Percentiles rank a stretch among this genome's conserved stretches.
These are phyloP conservation scores for Erodium maritimum DNA, from an alignment of 345 rosid species.

Conservation along the genomic window DNA sequence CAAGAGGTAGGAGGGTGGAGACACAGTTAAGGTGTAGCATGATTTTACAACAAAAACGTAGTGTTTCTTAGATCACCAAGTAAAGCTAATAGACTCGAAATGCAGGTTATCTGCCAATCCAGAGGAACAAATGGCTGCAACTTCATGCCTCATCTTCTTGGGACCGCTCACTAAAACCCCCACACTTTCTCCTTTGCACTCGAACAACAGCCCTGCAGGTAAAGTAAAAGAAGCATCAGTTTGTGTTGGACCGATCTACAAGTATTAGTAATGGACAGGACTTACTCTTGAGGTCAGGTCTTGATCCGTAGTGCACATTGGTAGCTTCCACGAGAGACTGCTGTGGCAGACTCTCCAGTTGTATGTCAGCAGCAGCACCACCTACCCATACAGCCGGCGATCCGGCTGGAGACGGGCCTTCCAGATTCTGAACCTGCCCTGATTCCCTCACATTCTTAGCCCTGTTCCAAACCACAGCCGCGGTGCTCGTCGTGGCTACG, in stretches of 20 bases:
- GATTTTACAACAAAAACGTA: too few relatives aligned
- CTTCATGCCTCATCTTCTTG: conserved; percentile 44
- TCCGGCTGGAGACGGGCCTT: conserved; percentile 4
- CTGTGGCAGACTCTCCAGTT: conserved; percentile 48
- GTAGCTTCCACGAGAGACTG: conserved; percentile 38
- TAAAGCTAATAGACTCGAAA: conserved; percentile 53
- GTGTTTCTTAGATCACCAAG: conserved; percentile 29
- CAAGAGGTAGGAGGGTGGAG: too few relatives aligned
- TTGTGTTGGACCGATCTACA: too few relatives aligned
- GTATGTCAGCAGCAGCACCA: conserved; percentile 21
- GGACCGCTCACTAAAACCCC: conserved; percentile 62
- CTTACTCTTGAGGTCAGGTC: conserved; percentile 71
- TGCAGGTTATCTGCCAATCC: conserved; percentile 33
- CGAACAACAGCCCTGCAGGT: conserved; percentile 30
- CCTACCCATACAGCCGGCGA: conserved; percentile 11
- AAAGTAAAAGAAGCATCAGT: neutral
- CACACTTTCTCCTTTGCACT: conserved; percentile 28
- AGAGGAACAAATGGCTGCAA: conserved; percentile 39
- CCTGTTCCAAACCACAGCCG: conserved; percentile 52
- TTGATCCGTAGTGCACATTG: conserved; percentile 38
- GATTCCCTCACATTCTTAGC: conserved; percentile 20
- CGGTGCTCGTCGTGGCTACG: conserved; percentile 34
- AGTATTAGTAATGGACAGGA: neutral
- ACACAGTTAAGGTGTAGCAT: too few relatives aligned
- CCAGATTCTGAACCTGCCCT: conserved; percentile 25